phyloP scores from a whole-genome alignment of 441 rosid genomes.

The Theobroma grandiflorum region DNA sequence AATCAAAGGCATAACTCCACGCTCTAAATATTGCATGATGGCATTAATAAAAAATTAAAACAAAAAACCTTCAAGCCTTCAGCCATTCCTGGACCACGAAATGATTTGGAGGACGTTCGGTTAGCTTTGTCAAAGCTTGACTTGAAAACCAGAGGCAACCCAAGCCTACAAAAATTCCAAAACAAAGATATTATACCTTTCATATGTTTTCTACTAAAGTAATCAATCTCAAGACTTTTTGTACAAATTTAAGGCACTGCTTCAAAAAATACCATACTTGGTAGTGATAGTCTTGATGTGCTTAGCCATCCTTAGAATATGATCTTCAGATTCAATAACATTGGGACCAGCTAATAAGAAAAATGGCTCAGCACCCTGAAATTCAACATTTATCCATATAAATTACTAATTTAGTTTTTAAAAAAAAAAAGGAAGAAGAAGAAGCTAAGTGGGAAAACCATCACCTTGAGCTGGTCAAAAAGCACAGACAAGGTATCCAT shows the following conservation, averaged over 20 bases:
- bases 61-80: slow-evolving; percentile 82
- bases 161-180: slow-evolving; percentile 57
- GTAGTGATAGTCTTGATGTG: slow-evolving; percentile 66
- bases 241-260: not conserved
- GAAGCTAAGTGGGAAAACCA: not conserved
- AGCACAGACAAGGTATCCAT: slow-evolving; percentile 61
- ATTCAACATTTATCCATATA: slow-evolving; percentile 16
- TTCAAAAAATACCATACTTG: slow-evolving; percentile 51
- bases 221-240: not conserved
- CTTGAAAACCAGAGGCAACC: slow-evolving; percentile 84
- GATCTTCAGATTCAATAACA: slow-evolving; percentile 95
- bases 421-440: not conserved
- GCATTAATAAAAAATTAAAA: not conserved
- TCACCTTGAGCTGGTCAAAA: slow-evolving; percentile 71
- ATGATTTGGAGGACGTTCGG: slow-evolving; percentile 85
- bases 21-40: too few relatives aligned
- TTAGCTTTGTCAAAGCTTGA: slow-evolving; percentile 97
- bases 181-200: not conserved
- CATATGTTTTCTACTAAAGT: not conserved
- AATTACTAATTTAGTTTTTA: not conserved
- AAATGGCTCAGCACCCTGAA: slow-evolving; percentile 79
- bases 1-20: too few relatives aligned
- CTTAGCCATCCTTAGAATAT: slow-evolving; percentile 73
- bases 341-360: slow-evolving; percentile 92
- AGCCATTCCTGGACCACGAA: slow-evolving; percentile 88